A percentile compares a stretch with the other conserved stretches of the same genome.
These are phyloP conservation scores for Galerina marginata DNA, from an alignment of 768 basidiomycete genomes.

Conservation along the genomic window DNA sequence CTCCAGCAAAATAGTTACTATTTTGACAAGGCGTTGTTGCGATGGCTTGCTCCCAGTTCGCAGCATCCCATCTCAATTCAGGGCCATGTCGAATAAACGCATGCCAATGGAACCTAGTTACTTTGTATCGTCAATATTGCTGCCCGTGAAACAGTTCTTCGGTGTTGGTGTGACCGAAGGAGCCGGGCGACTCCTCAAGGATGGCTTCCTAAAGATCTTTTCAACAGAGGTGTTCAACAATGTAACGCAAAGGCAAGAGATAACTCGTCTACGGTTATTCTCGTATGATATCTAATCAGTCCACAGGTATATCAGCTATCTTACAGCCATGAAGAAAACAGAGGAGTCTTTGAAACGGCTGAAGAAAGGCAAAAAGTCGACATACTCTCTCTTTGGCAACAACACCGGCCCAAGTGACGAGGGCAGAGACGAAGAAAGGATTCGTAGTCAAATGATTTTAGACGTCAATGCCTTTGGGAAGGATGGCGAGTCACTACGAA, in stretches of 20 bases:
- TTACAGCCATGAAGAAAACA: conserved; percentile 88
- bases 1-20: conserved; percentile 65
- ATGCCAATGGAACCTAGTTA: conserved; percentile 82
- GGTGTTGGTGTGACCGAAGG: conserved; percentile 61
- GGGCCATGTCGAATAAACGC: conserved; percentile 80
- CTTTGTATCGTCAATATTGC: conserved; percentile 82
- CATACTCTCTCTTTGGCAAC: conserved; percentile 81
- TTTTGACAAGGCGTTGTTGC: conserved; percentile 81
- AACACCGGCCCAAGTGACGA: conserved; percentile 61
- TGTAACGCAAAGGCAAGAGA: conserved; percentile 64
- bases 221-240: conserved; percentile 72
- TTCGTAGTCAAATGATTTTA: conserved; percentile 79
- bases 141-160: conserved; percentile 80
- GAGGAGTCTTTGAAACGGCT: conserved; percentile 87
- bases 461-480: conserved; percentile 86
- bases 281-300: neutral
- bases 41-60: conserved; percentile 86
- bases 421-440: conserved; percentile 82
- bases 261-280: neutral
- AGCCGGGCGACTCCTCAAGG: conserved; percentile 62
- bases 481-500: conserved; percentile 74
- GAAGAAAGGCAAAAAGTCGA: conserved; percentile 76
- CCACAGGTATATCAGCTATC: conserved; percentile 76
- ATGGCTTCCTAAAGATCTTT: conserved; percentile 54
- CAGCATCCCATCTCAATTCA: conserved; percentile 88